Conservation (phyloP, 495 filamentous ascomycete genomes). For the Cetradonia linearis region DNA sequence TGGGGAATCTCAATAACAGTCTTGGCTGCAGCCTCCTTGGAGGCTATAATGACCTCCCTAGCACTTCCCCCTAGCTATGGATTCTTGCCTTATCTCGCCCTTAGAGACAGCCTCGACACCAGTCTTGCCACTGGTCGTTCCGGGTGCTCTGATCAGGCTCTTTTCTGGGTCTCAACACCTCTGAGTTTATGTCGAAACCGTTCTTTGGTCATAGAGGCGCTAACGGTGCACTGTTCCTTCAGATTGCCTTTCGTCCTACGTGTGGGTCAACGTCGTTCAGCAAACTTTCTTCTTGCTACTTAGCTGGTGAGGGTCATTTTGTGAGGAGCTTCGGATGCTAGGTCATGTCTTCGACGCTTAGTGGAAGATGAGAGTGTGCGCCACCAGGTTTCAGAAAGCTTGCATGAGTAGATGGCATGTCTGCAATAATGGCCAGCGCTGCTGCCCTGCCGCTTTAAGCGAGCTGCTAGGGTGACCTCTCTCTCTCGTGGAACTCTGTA, state of each 20-base stretch:
- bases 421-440: too few relatives aligned
- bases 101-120: neutral
- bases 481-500: too few relatives aligned
- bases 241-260: neutral
- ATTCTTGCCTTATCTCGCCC: neutral
- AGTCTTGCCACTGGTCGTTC: neutral
- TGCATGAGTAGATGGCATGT: too few relatives aligned
- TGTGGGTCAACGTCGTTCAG: too few relatives aligned
- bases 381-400: too few relatives aligned
- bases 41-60: neutral
- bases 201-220: neutral
- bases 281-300: too few relatives aligned
- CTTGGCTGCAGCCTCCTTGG: neutral
- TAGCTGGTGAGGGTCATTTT: too few relatives aligned
- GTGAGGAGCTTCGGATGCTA: too few relatives aligned
- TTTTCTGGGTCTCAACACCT: neutral
- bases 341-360: too few relatives aligned
- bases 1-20: neutral
- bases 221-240: neutral
- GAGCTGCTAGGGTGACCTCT: too few relatives aligned
- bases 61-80: neutral
- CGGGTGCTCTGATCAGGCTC: neutral
- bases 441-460: too few relatives aligned
- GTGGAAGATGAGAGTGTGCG: too few relatives aligned
- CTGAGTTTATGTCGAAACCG: neutral